Percentiles rank a stretch among this genome's conserved stretches.
Evolutionary conservation across 2,329 filamentous ascomycete genomes (phyloP).

Genomic region (Microdochium nivale): DNA sequence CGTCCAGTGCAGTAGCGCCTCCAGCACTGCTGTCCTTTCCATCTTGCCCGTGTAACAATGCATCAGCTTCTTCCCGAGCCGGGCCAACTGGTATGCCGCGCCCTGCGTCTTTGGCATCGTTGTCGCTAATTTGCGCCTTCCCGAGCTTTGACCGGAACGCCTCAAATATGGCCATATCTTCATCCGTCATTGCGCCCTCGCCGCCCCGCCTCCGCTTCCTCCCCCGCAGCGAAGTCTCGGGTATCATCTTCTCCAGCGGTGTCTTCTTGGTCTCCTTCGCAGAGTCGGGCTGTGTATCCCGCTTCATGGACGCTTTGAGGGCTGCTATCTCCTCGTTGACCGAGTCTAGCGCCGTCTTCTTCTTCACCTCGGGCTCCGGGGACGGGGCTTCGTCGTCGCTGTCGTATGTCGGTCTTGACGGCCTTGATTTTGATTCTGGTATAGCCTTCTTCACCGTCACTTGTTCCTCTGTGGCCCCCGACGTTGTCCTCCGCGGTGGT

Average conservation of each 20-base stretch:
- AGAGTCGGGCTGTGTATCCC: constrained; percentile 43
- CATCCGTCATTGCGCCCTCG: constrained; percentile 37
- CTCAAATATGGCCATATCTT: constrained; percentile 65
- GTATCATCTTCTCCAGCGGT: constrained; percentile 65
- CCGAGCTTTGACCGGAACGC: constrained; percentile 75
- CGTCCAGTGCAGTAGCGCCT: constrained; percentile 35
- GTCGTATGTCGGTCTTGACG: constrained; percentile 1
- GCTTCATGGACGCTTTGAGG: constrained; percentile 73
- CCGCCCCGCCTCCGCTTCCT: constrained; percentile 59
- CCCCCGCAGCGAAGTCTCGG: constrained; percentile 59
- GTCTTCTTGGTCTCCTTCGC: constrained; percentile 55
- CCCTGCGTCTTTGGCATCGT: constrained; percentile 16
- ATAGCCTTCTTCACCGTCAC: background rate
- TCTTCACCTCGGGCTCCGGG: constrained; percentile 23
- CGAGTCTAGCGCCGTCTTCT: constrained; percentile 50
- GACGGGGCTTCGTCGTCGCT: constrained; percentile 17
- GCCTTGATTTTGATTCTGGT: constrained; percentile 5
- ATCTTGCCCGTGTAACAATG: constrained; percentile 15
- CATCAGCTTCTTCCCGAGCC: constrained; percentile 17
- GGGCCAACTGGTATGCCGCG: background rate
- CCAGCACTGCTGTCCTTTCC: constrained; percentile 13
- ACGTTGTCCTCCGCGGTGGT: constrained; percentile 18
- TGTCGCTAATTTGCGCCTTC: constrained; percentile 29
- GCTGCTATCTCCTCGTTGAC: constrained; percentile 76
- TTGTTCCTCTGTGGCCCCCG: constrained; percentile 2